Conservation (phyloP, 164 flowering plant species). For the Kingdonia uniflora region DNA sequence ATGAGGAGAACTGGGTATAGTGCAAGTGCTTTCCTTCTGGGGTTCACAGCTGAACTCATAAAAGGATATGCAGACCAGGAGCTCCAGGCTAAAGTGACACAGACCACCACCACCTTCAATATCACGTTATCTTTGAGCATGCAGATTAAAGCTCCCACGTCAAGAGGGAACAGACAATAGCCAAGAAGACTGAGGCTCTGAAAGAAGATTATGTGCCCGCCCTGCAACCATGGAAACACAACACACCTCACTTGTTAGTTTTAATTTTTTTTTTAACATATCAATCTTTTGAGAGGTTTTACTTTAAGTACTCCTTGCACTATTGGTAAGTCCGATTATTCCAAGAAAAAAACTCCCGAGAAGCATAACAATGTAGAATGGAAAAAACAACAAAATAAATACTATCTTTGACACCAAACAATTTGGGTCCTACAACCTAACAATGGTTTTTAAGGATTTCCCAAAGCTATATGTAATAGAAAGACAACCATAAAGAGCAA, state of each 20-base stretch:
- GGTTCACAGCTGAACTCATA: constrained; percentile 97
- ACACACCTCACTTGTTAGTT: not conserved
- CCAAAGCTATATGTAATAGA: no score
- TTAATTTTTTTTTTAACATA: no score
- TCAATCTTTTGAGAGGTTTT: no score
- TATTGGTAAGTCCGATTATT: not conserved
- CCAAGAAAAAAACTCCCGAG: no score
- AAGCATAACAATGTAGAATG: no score
- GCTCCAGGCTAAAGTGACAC: constrained; percentile 92
- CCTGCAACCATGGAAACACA: constrained; percentile 34
- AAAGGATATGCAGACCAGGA: constrained; percentile 99
- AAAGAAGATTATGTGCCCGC: constrained; percentile 95
- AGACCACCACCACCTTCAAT: constrained; percentile 61
- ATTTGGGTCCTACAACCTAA: no score
- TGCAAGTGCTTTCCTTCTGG: constrained; percentile 94
- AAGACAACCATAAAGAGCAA: no score
- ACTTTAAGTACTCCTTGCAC: no score
- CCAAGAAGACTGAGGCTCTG: constrained; percentile 94
- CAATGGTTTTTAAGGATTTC: no score
- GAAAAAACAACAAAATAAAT: no score
- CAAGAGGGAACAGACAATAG: constrained; percentile 89
- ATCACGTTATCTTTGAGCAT: constrained; percentile 75
- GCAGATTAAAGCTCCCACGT: constrained; percentile 79
- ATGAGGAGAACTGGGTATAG: constrained; percentile 92
- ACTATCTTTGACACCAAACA: no score